Conservation (phyloP, 345 rosid species). For the Salix arbutifolia region DNA sequence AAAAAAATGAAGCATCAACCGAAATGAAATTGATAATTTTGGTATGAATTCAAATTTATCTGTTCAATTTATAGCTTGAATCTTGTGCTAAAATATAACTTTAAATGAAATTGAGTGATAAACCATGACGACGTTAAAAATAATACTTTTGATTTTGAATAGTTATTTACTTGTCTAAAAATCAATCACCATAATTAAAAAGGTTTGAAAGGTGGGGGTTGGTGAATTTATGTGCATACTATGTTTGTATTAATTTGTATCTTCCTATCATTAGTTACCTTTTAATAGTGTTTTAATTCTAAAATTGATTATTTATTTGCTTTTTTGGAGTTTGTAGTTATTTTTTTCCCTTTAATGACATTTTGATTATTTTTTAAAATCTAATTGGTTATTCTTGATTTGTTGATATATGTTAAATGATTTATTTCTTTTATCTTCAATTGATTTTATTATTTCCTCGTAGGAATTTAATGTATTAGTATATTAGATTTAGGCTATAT, state of each 20-base stretch:
- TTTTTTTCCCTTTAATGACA: no score
- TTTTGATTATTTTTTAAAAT: not conserved
- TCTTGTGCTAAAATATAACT: no score
- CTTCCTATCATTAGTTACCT: not conserved
- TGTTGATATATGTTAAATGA: no score
- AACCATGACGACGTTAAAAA: not conserved
- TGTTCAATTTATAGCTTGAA: no score
- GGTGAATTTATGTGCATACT: not conserved
- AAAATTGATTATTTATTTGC: not conserved
- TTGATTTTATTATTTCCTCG: not conserved
- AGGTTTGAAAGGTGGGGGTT: no score
- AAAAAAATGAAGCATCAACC: no score
- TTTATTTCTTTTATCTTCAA: not conserved
- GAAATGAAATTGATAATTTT: no score
- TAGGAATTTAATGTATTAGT: not conserved
- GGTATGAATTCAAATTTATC: no score
- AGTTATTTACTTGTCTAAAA: not conserved
- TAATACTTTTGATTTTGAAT: not conserved
- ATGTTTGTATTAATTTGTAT: not conserved
- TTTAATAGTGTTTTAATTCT: not conserved
- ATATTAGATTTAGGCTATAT: no score
- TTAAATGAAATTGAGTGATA: no score
- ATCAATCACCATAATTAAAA: no score
- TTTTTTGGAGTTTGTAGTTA: not conserved
- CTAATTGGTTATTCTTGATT: accelerated